phyloP scores from a whole-genome alignment of 202 grass and related monocot species.

The Musa balbisiana region DNA sequence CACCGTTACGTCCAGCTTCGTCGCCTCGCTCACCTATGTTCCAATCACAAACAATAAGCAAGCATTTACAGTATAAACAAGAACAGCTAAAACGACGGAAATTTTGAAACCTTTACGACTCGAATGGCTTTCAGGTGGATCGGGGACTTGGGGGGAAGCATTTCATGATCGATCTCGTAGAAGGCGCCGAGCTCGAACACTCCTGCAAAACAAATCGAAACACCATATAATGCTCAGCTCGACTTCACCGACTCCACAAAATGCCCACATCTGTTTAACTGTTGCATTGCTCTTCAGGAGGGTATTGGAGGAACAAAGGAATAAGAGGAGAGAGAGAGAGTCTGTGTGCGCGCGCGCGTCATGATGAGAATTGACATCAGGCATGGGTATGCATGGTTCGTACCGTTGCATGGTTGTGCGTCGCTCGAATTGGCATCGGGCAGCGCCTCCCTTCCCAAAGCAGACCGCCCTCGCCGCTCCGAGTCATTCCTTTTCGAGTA shows the following conservation, averaged over 20 bases:
- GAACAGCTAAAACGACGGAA: background rate
- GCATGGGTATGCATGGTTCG: background rate
- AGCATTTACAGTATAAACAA: background rate
- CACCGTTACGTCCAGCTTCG: slow-evolving; percentile 53
- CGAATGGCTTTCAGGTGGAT: slow-evolving; percentile 67
- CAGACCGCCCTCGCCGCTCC: background rate
- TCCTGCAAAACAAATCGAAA: background rate
- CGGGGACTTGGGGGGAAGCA: slow-evolving; percentile 63
- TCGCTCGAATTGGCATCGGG: slow-evolving; percentile 9
- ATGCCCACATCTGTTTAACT: background rate
- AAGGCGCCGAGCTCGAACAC: slow-evolving; percentile 23
- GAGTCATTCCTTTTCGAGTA: slow-evolving; percentile 29
- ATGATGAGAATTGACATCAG: no score
- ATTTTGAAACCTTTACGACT: slow-evolving; percentile 43
- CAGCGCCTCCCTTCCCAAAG: slow-evolving; percentile 13
- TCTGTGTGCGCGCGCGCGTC: background rate
- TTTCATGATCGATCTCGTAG: slow-evolving; percentile 74
- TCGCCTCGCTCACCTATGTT: slow-evolving; percentile 44
- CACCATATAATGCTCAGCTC: background rate
- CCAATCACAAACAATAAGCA: background rate
- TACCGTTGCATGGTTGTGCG: slow-evolving; percentile 22
- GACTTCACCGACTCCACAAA: background rate
- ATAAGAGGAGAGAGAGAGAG: background rate
- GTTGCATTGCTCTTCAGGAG: slow-evolving; percentile 10
- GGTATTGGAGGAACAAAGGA: background rate